Evolutionary conservation across 768 basidiomycete species (phyloP).

Genomic region (Calocera cornea): DNA sequence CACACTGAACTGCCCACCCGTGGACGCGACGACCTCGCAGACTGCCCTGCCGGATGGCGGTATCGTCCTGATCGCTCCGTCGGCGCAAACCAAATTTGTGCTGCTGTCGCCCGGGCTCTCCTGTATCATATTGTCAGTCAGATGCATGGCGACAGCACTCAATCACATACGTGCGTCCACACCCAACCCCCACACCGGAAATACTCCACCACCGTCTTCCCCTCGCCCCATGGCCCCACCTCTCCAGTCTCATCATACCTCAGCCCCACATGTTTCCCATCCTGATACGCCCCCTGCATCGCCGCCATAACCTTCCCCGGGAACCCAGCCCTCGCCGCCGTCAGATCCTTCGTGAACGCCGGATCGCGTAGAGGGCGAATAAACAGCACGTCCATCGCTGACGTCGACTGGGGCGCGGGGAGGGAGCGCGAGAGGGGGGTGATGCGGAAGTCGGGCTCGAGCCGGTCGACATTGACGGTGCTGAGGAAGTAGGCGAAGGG

Average conservation of each 20-base stretch:
- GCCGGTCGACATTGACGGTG: constrained; percentile 67
- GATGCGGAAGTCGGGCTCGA: constrained; percentile 74
- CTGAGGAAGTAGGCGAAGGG: constrained; percentile 81
- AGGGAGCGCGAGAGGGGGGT: constrained; percentile 43
- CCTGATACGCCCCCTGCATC: constrained; percentile 56
- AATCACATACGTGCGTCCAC: constrained; percentile 61
- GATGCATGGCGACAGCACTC: constrained; percentile 5
- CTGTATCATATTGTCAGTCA: constrained; percentile 27
- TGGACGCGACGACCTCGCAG: constrained; percentile 31
- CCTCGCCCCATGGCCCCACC: constrained; percentile 29
- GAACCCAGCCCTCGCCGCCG: constrained; percentile 35
- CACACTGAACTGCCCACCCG: neutral
- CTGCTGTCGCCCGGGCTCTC: constrained; percentile 40
- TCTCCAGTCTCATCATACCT: constrained; percentile 38
- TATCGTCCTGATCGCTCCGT: constrained; percentile 59
- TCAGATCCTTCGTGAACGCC: constrained; percentile 17
- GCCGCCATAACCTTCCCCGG: constrained; percentile 40
- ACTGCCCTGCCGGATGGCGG: constrained; percentile 44
- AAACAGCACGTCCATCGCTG: constrained; percentile 57
- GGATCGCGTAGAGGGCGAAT: constrained; percentile 60
- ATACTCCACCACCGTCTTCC: constrained; percentile 52
- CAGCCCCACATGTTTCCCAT: constrained; percentile 56
- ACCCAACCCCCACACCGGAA: constrained; percentile 68
- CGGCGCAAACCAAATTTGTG: constrained; percentile 65
- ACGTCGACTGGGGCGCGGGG: constrained; percentile 24